Evolutionary conservation across 2,329 filamentous ascomycete genomes (phyloP).

Genomic region (Raffaelea ambrosiae): DNA sequence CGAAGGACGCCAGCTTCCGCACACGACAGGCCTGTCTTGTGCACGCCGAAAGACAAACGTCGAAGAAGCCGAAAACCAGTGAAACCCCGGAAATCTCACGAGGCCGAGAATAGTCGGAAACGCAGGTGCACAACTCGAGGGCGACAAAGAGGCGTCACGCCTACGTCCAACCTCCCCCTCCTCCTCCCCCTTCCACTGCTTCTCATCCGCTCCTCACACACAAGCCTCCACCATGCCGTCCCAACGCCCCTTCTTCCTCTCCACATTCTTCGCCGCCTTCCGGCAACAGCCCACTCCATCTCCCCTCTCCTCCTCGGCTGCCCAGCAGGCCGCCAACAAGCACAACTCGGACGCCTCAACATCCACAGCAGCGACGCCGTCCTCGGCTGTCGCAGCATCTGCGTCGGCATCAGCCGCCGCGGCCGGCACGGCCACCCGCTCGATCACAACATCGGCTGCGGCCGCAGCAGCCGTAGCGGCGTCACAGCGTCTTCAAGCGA

Average conservation of each 20-base stretch:
- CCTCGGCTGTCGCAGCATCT: background rate
- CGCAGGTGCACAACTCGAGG: background rate
- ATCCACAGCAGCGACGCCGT: constrained; percentile 10
- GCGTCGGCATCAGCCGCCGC: background rate
- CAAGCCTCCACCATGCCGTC: constrained; percentile 32
- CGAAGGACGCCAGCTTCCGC: too few species aligned
- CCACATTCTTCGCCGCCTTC: constrained; percentile 47
- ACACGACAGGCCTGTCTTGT: too few species aligned
- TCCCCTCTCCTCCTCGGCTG: constrained; percentile 11
- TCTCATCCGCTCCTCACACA: background rate
- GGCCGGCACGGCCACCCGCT: constrained; percentile 7
- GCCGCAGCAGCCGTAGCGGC: constrained; percentile 12
- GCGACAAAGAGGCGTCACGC: background rate
- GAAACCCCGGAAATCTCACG: background rate
- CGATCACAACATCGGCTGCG: constrained; percentile 10
- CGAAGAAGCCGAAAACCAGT: too few species aligned
- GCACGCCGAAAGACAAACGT: too few species aligned
- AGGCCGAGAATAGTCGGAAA: too few species aligned
- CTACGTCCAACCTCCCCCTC: background rate
- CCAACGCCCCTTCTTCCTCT: constrained; percentile 48
- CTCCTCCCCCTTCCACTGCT: background rate
- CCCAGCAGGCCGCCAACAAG: constrained; percentile 27
- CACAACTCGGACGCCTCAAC: constrained; percentile 21
- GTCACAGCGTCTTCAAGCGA: constrained; percentile 10
- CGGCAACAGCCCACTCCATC: constrained; percentile 34